Base-by-base conservation (phyloP, 2,329 filamentous ascomycete genomes). In the Botrytis elliptica region DNA sequence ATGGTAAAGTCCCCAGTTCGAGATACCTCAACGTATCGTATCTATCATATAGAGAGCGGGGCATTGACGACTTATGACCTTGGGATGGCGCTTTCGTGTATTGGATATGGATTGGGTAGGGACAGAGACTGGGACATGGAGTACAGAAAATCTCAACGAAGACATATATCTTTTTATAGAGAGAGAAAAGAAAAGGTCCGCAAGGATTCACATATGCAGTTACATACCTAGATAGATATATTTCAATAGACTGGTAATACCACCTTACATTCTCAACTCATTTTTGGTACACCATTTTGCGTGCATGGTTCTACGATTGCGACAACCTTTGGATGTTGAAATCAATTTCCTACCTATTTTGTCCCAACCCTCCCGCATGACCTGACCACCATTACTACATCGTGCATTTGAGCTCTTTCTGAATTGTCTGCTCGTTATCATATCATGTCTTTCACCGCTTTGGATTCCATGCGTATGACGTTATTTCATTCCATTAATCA, bases 141-240 rank as follows among this genome's bases (percentile, higher is more conserved):
- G 49, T 57, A 57, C 25, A 62, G 63, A 59, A 44, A 69, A 72
- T 68, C 66, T 57, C 49, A 72, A 72, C 72, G 60, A 74, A 60
- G 60, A 69, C 63, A 72, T 68, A 63, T 74, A 64, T 74, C 22
- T 46, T 57, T 62, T 62, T 10, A 46, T 70, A 70, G 52, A 70
- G 60, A 42, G 20, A 42, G 60, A 70, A 70, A 62, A 70, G 68
- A 68, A 68, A 40, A 73, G 25, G 52, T 74, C 38, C 68, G 68
- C 68, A 62, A 70, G 68, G 68, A 63, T 70, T 42, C 10, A 63
- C 42, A 62, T 70, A 46, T 29, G 22, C 25, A 25, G 55, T 46
- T 46, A 42, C 55, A 70, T 62, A 55, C 49, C 49, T 55, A 70
- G 52, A 70, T 60, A 70, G 38, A 63, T 62, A 62, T n/a, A 46